A percentile compares a stretch with the other conserved stretches of the same genome.
Conservation (phyloP, 2,329 filamentous ascomycete species). For the Pseudogymnoascus sp. region DNA sequence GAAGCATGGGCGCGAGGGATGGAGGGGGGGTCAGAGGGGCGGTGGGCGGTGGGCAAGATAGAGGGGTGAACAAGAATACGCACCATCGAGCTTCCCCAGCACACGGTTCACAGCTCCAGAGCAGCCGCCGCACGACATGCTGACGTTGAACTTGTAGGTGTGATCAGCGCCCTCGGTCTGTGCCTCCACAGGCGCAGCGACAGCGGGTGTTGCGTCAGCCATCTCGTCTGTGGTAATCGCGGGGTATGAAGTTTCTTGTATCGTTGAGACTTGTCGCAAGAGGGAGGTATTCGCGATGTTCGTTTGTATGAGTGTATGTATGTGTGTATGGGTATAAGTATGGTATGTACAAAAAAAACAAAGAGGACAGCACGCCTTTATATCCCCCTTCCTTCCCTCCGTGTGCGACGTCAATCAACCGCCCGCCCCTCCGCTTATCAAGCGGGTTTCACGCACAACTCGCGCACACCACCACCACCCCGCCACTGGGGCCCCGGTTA, state of each 20-base stretch:
- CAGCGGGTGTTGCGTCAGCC: not conserved
- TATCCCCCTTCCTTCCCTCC: not conserved
- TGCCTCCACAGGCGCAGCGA: not conserved
- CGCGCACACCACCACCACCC: not conserved
- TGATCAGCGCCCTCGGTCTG: constrained; percentile 35
- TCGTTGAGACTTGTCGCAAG: not conserved
- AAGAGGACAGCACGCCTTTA: not conserved
- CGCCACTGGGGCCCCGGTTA: not conserved
- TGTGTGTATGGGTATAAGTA: not conserved
- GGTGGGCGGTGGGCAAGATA: not conserved
- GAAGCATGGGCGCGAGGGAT: not conserved
- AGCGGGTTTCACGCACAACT: not conserved
- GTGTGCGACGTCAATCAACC: not conserved
- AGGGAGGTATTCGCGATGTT: not conserved
- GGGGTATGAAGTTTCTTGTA: not conserved
- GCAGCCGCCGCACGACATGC: constrained; percentile 94
- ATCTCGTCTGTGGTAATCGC: not conserved
- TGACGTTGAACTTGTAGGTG: constrained; percentile 90
- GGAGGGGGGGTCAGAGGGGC: not conserved
- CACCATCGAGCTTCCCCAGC: constrained; percentile 85
- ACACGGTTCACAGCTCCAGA: constrained; percentile 89
- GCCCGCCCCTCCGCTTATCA: not conserved
- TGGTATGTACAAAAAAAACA: not conserved
- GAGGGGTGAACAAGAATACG: constrained; percentile 24
- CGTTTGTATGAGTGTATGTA: not conserved